Percentiles rank a stretch among this genome's conserved stretches.
These are phyloP conservation scores for Priceomyces fermenticarens DNA, from an alignment of 805 yeast species.

Conservation along the genomic window DNA sequence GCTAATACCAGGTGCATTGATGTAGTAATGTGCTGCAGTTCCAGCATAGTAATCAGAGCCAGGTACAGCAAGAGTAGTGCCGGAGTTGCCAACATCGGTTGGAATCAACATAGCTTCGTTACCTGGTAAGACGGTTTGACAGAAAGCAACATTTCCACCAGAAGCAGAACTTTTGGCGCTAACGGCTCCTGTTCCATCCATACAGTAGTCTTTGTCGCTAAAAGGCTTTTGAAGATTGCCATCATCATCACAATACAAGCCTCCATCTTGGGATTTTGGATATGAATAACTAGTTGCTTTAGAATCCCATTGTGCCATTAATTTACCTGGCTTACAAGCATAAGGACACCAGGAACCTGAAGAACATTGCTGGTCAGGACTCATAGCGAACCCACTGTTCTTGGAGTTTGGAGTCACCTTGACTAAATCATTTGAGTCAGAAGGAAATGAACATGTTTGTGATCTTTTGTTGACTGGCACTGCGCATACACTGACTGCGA, in stretches of 20 bases:
- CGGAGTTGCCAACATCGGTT: slow-evolving; percentile 55
- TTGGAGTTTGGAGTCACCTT: slow-evolving; percentile 54
- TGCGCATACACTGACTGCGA: slow-evolving; percentile 23
- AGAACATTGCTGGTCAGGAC: slow-evolving; percentile 67
- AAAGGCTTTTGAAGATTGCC: slow-evolving; percentile 67
- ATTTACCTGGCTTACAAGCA: slow-evolving; percentile 86
- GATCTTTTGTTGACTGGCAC: slow-evolving; percentile 16
- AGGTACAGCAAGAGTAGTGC: slow-evolving; percentile 73
- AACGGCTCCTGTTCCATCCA: slow-evolving; percentile 77
- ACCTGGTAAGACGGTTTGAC: slow-evolving; percentile 93
- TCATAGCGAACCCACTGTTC: slow-evolving; percentile 87
- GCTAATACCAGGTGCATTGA: slow-evolving; percentile 81
- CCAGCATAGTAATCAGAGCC: slow-evolving; percentile 80
- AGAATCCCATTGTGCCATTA: slow-evolving; percentile 89
- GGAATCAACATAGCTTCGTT: slow-evolving; percentile 94
- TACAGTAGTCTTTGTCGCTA: slow-evolving; percentile 59
- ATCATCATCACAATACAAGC: slow-evolving; percentile 68
- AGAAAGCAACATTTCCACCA: slow-evolving; percentile 65
- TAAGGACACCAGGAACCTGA: slow-evolving; percentile 86
- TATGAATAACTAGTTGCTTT: slow-evolving; percentile 66
- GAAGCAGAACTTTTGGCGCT: slow-evolving; percentile 52
- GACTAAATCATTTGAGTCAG: slow-evolving; percentile 58
- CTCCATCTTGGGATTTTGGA: slow-evolving; percentile 81
- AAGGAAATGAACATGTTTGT: slow-evolving; percentile 65
- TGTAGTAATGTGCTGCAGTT: slow-evolving; percentile 83